Base-by-base conservation (phyloP, 2,329 filamentous ascomycete species). In the Cladophialophora carrionii region DNA sequence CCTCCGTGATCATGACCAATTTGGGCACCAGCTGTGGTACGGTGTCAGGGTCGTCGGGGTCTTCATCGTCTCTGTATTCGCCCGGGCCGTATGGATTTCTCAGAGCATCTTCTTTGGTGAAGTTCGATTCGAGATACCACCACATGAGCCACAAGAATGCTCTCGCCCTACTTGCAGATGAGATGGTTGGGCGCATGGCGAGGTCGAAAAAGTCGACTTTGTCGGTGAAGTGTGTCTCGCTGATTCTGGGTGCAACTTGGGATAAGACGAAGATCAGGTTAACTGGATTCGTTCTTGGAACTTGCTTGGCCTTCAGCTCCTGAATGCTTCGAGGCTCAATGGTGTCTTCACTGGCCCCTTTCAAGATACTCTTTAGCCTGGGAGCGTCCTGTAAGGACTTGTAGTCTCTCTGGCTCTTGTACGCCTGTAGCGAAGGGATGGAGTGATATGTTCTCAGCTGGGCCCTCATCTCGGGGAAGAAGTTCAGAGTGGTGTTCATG, bases 391-490 rank as follows among this genome's bases (percentile, higher is more conserved):
- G 95, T 6, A 99, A 84, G 74, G 98, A 95, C 75, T 99, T 99
- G 83, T 99, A 98, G 61, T 94, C 92, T 72, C 95, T 94, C 10
- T 92, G 89, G 73, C 98, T 95, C 78, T 97, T 92, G 71, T 93
- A 90, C 53, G 94, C 94, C 79, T 99, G 95, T 6, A 99, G 83
- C 0, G 92, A 97, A 14, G 95, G 95, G 71, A 99, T 99, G 12
- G 95, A 94, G 76, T 99, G 95, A 80, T 99, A 99, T 41, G 95
- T 99, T 76, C 95, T 89, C 34, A 99, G 84, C 75, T 99, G 95
- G 32, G 95, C 95, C 78, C 95, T 90, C 95, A 99, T 99, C 78
- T 99, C 95, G 24, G 95, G 95, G 76, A 99, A 99, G 83, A 99
- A 95, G 75, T 99, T 99, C 55, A 99, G 83, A 0, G 95, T 99